A percentile compares a stretch with the other conserved stretches of the same genome.
Conservation (phyloP, 371 early-diverging fungal genomes). For the Mortierella sp. region DNA sequence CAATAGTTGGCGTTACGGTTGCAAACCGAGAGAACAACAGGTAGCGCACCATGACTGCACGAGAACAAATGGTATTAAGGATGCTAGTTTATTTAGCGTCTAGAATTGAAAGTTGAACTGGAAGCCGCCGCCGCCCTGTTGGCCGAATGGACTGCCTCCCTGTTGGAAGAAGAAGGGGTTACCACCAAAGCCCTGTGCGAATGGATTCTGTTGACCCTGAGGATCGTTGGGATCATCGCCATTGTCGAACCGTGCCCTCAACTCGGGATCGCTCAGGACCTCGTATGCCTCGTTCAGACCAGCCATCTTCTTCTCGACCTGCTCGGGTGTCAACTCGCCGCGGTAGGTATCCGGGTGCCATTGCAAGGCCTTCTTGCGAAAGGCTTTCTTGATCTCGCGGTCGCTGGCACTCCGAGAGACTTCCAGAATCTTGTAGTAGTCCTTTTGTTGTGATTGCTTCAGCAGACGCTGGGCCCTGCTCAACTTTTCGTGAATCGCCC, state of each 20-base stretch:
- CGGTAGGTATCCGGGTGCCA: slow-evolving; percentile 94
- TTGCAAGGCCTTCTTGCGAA: slow-evolving; percentile 87
- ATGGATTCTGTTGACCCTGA: slow-evolving; percentile 68
- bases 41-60: no score
- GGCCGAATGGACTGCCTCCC: slow-evolving; percentile 68
- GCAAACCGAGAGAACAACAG: no score
- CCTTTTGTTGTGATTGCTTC: slow-evolving; percentile 80
- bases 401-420: slow-evolving; percentile 82
- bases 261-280: slow-evolving; percentile 85
- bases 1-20: no score
- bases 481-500: slow-evolving; percentile 68
- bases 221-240: slow-evolving; percentile 97
- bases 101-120: slow-evolving; percentile 64
- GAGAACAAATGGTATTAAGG: neutral
- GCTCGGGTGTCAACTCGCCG: slow-evolving; percentile 82
- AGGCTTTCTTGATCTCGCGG: slow-evolving; percentile 93
- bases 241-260: slow-evolving; percentile 84
- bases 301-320: slow-evolving; percentile 91
- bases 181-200: slow-evolving; percentile 69
- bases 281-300: slow-evolving; percentile 95
- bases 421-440: slow-evolving; percentile 96
- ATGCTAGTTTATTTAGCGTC: slow-evolving; percentile 9
- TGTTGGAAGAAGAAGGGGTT: slow-evolving; percentile 70
- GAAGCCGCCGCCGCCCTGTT: slow-evolving; percentile 61
- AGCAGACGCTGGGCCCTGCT: slow-evolving; percentile 77